Conservation (phyloP, 257 asterid genomes). For the Primulina tabacum region DNA sequence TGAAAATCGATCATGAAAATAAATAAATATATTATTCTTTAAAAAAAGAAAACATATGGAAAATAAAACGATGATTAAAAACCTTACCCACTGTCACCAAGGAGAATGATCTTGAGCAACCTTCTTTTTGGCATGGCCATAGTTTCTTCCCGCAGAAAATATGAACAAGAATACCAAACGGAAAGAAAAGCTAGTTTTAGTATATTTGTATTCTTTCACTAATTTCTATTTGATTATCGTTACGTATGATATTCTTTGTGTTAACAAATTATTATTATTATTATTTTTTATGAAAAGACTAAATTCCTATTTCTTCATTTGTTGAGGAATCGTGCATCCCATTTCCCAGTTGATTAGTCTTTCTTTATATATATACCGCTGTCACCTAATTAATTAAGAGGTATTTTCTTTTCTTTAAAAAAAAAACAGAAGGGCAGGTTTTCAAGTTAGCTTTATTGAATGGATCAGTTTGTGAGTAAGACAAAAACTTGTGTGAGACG, state of each 20-base stretch:
- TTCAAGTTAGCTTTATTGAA: too few species aligned
- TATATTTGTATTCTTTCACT: background rate
- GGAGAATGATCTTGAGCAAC: constrained; percentile 80
- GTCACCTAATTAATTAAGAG: too few species aligned
- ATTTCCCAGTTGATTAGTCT: background rate
- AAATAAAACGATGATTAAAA: background rate
- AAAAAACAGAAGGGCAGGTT: too few species aligned
- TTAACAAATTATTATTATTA: too few species aligned
- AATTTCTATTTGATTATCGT: too few species aligned
- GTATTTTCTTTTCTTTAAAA: too few species aligned
- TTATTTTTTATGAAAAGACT: background rate
- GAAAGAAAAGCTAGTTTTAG: background rate
- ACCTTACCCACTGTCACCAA: constrained; percentile 86
- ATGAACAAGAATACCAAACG: background rate
- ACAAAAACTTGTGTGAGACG: too few species aligned
- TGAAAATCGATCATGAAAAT: constrained; percentile 24
- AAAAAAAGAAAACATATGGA: constrained; percentile 1
- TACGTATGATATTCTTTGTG: too few species aligned
- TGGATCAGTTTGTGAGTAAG: too few species aligned
- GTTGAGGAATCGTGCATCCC: constrained; percentile 39
- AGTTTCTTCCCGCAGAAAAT: background rate
- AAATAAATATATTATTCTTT: background rate
- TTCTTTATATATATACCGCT: background rate
- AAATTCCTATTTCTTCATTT: constrained; percentile 17
- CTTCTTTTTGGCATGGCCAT: constrained; percentile 50